Base-by-base conservation (phyloP, 805 yeast genomes). In the Saccharomycopsis sp. region DNA sequence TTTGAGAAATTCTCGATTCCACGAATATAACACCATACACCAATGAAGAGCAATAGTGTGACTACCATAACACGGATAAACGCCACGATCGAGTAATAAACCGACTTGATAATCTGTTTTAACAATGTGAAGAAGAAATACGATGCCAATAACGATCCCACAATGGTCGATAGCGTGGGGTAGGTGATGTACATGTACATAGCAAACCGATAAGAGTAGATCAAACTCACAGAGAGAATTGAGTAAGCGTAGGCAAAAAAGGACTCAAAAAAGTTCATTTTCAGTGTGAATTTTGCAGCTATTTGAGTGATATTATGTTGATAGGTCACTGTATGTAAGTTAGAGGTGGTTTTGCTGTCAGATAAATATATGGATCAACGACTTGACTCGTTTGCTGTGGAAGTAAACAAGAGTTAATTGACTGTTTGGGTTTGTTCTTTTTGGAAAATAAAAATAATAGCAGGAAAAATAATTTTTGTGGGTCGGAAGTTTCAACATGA, bases 241-340 rank as follows among this genome's bases (percentile, higher is more conserved):
- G 60, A 20, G 41, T 58, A 58, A 7, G 35, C 12, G 22, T 47
- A 50, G 3, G 42, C 29, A 8, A 58, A 7, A 22, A 58, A 2
- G 1, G 54, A 35, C 15, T 56, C 78, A 3, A 44, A 8, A 44
- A 44, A 17, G 12, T 44, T 44, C 49, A 44, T 44, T 12, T 29
- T 29, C 12, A 12, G 9, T 29, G 5, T 29, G 38, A 7, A 29
- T 12, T 29, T n/a, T n/a, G n/a, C n/a, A n/a, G n/a, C n/a, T n/a
- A n/a, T n/a, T n/a, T n/a, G n/a, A n/a, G n/a, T n/a, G n/a, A n/a
- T n/a, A n/a, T n/a, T n/a, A n/a, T n/a, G n/a, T n/a, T n/a, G n/a
- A n/a, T n/a, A n/a, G n/a, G n/a, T n/a, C n/a, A n/a, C n/a, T n/a
- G n/a, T n/a, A n/a, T n/a, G n/a, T n/a, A n/a, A n/a, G n/a, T n/a